Conservation (phyloP, 1,284 basidiomycete genomes). For the Mycena sp. region DNA sequence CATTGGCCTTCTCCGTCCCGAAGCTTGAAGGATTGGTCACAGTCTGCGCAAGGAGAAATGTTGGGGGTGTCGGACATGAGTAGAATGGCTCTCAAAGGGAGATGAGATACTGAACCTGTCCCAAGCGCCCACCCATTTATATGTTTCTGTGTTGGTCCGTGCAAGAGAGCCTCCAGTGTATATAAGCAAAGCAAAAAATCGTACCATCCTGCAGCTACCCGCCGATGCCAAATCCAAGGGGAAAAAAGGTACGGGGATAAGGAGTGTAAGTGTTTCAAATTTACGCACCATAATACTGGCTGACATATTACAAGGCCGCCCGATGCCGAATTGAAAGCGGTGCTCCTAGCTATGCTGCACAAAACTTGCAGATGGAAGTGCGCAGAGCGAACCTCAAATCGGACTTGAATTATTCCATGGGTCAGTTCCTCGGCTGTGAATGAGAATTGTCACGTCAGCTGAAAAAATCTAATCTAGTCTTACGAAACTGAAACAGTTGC, state of each 20-base stretch:
- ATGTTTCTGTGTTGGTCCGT: not conserved
- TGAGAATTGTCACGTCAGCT: not conserved
- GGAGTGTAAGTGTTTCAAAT: not conserved
- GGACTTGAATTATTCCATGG: constrained; percentile 13
- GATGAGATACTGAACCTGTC: not conserved
- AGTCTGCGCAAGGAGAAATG: not conserved
- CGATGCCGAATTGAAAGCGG: not conserved
- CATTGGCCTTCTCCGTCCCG: not conserved
- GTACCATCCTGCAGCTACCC: not conserved
- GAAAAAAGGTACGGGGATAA: constrained; percentile 6
- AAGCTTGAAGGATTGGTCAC: not conserved
- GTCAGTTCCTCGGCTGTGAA: not conserved
- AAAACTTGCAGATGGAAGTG: not conserved
- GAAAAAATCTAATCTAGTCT: not conserved
- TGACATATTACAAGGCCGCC: not conserved
- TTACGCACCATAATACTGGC: not conserved
- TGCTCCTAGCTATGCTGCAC: constrained; percentile 1
- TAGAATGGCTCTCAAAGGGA: not conserved
- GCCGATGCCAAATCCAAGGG: not conserved
- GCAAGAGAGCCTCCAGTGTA: not conserved
- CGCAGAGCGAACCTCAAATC: constrained; percentile 9
- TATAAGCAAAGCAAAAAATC: not conserved
- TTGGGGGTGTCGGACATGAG: not conserved
- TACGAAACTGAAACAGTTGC: constrained; percentile 3
- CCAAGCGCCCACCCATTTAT: not conserved